A percentile compares a stretch with the other conserved stretches of the same genome.
Evolutionary conservation across 2,329 filamentous ascomycete species (phyloP).

Genomic region (Claviceps sp.): DNA sequence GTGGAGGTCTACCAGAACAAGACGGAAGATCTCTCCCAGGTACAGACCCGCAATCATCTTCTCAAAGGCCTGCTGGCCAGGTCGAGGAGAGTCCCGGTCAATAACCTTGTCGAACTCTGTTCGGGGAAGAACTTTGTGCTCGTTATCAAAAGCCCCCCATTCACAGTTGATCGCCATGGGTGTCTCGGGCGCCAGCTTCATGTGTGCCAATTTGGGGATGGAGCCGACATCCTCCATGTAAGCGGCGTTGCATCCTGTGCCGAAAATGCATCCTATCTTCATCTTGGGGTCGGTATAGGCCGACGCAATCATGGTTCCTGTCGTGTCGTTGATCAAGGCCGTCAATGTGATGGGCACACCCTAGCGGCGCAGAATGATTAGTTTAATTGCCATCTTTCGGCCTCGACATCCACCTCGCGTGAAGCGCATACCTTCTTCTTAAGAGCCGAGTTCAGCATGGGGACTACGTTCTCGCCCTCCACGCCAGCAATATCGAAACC

Average conservation of each 20-base stretch:
- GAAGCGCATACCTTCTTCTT: slow-evolving; percentile 32
- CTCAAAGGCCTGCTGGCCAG: slow-evolving; percentile 89
- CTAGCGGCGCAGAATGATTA: slow-evolving; percentile 24
- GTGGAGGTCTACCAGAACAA: slow-evolving; percentile 74
- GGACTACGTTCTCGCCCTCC: slow-evolving; percentile 81
- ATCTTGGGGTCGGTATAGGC: slow-evolving; percentile 90
- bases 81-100: slow-evolving; percentile 81
- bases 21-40: slow-evolving; percentile 85
- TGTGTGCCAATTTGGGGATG: slow-evolving; percentile 84
- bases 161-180: slow-evolving; percentile 97
- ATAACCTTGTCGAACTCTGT: slow-evolving; percentile 79
- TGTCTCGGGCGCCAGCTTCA: slow-evolving; percentile 72
- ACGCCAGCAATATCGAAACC: slow-evolving; percentile 90
- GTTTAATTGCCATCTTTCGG: not conserved
- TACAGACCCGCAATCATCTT: slow-evolving; percentile 97
- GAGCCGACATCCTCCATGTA: slow-evolving; percentile 92
- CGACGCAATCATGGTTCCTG: slow-evolving; percentile 89
- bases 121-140: slow-evolving; percentile 72
- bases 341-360: slow-evolving; percentile 84
- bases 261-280: slow-evolving; percentile 95
- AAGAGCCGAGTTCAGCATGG: slow-evolving; percentile 71
- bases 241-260: slow-evolving; percentile 93
- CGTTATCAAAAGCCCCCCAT: slow-evolving; percentile 93
- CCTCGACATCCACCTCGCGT: not conserved
- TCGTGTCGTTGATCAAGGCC: slow-evolving; percentile 94